Conservation (phyloP, 495 filamentous ascomycete genomes). For the Staphylotrichum tortipilum region DNA sequence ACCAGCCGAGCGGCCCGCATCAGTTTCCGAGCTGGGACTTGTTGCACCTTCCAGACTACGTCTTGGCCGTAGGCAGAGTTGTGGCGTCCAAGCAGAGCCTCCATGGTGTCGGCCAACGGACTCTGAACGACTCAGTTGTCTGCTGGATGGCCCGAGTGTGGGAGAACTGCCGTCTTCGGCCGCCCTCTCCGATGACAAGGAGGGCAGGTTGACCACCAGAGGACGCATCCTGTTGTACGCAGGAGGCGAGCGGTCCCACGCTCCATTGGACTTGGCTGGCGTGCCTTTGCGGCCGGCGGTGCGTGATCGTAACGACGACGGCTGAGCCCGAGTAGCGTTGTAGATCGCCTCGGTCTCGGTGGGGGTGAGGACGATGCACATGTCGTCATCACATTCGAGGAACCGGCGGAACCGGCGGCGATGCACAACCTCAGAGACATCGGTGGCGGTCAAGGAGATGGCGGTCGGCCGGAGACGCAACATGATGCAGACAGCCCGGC, state of each 20-base stretch:
- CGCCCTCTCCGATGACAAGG: background rate
- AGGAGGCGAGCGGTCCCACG: background rate
- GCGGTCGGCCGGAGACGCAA: constrained; percentile 46
- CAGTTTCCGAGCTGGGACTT: background rate
- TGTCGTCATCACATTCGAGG: constrained; percentile 19
- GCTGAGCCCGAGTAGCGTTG: background rate
- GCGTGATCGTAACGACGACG: background rate
- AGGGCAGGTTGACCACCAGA: background rate
- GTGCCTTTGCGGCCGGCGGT: background rate
- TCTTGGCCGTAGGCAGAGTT: constrained; percentile 1
- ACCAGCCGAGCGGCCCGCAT: background rate
- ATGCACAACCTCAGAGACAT: constrained; percentile 42
- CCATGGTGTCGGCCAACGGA: background rate
- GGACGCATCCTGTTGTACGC: background rate
- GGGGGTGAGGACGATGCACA: background rate
- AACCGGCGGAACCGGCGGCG: constrained; percentile 33
- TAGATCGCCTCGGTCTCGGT: background rate
- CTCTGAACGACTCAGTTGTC: background rate
- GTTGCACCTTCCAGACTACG: background rate
- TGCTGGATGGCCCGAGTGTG: background rate
- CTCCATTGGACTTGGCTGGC: background rate
- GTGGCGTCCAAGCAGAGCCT: background rate
- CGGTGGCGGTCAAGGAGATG: constrained; percentile 44
- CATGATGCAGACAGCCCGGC: constrained; percentile 34
- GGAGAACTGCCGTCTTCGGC: background rate